Conservation (phyloP, 164 flowering plant species). For the Annona squamosa region DNA sequence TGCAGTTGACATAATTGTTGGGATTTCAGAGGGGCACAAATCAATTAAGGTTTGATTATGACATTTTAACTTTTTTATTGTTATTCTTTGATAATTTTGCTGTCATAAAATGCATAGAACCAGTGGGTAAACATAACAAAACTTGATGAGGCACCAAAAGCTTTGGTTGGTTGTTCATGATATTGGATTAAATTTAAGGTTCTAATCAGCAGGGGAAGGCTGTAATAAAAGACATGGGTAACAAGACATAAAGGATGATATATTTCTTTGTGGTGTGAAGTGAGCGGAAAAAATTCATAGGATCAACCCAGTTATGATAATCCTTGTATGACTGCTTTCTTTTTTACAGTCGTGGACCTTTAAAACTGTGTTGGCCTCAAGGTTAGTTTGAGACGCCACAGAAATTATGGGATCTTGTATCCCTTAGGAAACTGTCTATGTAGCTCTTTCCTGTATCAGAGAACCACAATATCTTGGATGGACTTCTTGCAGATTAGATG, state of each 20-base stretch:
- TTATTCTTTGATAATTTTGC: not conserved
- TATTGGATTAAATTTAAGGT: too few species aligned
- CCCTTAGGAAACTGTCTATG: not conserved
- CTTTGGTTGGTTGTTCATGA: too few species aligned
- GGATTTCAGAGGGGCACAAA: slow-evolving; percentile 33
- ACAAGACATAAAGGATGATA: too few species aligned
- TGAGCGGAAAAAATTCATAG: too few species aligned
- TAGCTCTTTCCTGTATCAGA: not conserved
- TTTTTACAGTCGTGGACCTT: too few species aligned
- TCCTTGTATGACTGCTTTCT: too few species aligned
- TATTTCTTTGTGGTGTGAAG: too few species aligned
- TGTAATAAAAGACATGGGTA: too few species aligned
- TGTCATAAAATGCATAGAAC: not conserved
- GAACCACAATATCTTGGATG: not conserved
- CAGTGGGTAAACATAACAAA: not conserved
- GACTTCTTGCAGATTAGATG: too few species aligned
- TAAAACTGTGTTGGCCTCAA: too few species aligned
- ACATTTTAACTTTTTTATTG: not conserved
- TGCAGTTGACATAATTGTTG: slow-evolving; percentile 43
- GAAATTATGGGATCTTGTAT: not conserved
- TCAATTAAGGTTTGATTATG: slow-evolving; percentile 38
- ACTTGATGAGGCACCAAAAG: not conserved
- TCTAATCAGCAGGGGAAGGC: too few species aligned
- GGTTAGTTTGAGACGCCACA: not conserved
- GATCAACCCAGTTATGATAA: too few species aligned